These are phyloP conservation scores for Asterionellopsis glacialis DNA, from an alignment of 108 stramenopile genomes.

Conservation along the genomic window DNA sequence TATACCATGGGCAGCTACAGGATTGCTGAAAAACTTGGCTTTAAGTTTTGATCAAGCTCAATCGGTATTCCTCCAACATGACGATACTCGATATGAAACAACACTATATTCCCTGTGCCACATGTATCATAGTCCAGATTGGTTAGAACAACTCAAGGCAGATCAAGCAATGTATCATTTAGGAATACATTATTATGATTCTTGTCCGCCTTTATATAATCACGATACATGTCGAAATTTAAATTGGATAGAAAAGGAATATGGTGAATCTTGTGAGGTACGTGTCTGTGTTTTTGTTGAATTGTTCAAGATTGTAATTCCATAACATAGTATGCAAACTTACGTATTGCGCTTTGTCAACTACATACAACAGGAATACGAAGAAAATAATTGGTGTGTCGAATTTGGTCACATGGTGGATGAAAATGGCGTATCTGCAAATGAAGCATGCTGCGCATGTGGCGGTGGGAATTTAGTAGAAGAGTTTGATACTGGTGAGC, in stretches of 20 bases:
- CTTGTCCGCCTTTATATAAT: background rate
- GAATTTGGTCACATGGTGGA: background rate
- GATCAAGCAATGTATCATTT: conserved; percentile 8
- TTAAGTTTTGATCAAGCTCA: too few species aligned
- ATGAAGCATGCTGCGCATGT: conserved; percentile 2
- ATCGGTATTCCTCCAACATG: too few species aligned
- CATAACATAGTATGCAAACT: too few species aligned
- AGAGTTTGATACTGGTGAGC: too few species aligned
- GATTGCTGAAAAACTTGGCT: background rate
- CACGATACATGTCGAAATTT: background rate
- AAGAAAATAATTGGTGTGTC: conserved; percentile 2
- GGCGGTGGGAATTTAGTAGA: background rate
- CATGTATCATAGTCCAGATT: conserved; percentile 11
- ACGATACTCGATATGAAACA: too few species aligned
- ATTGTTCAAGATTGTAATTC: too few species aligned
- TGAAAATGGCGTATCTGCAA: conserved; percentile 1
- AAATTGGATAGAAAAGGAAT: background rate
- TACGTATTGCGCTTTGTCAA: too few species aligned
- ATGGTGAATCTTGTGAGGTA: background rate
- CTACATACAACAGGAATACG: background rate
- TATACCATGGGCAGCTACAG: background rate
- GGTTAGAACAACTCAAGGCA: conserved; percentile 19
- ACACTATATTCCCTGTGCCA: too few species aligned
- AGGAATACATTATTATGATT: conserved; percentile 2
- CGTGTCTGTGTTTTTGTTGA: too few species aligned